These are phyloP conservation scores for Moniliella sp. DNA, from an alignment of 1,284 basidiomycete genomes.

Conservation along the genomic window DNA sequence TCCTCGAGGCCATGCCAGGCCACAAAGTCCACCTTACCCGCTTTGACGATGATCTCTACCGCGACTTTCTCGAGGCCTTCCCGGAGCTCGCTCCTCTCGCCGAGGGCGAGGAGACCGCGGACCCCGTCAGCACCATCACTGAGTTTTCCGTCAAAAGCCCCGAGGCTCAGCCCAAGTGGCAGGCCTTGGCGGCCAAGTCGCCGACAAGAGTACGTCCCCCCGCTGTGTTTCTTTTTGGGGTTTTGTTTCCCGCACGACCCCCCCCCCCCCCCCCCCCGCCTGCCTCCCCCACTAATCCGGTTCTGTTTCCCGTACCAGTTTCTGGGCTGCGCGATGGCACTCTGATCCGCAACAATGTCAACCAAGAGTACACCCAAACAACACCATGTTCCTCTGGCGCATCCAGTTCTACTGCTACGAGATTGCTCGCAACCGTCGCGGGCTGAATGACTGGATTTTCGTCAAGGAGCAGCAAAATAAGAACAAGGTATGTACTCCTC, in stretches of 20 bases:
- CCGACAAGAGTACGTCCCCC: too few relatives aligned
- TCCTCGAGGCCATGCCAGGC: slow-evolving; percentile 62
- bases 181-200: slow-evolving; percentile 57
- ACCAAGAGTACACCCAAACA: slow-evolving; percentile 68
- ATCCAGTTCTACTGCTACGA: slow-evolving; percentile 74
- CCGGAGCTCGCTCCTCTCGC: slow-evolving; percentile 64
- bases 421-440: slow-evolving; percentile 76
- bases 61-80: slow-evolving; percentile 54
- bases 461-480: slow-evolving; percentile 15
- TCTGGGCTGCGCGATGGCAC: slow-evolving; percentile 95
- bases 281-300: too few relatives aligned
- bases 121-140: slow-evolving; percentile 54
- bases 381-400: slow-evolving; percentile 57
- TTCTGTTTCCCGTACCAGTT: too few relatives aligned
- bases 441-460: slow-evolving; percentile 62
- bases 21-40: slow-evolving; percentile 54
- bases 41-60: slow-evolving; percentile 67
- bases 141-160: slow-evolving; percentile 85
- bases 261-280: too few relatives aligned
- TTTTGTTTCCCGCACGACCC: too few relatives aligned
- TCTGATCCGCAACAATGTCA: slow-evolving; percentile 60
- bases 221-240: too few relatives aligned
- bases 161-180: slow-evolving; percentile 76
- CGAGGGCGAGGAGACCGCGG: too few relatives aligned
- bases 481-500: slow-evolving; percentile 4